Percentiles rank a stretch among this genome's conserved stretches.
Evolutionary conservation across 208 protist species (phyloP).

Genomic region (Leishmania gerbilli): DNA sequence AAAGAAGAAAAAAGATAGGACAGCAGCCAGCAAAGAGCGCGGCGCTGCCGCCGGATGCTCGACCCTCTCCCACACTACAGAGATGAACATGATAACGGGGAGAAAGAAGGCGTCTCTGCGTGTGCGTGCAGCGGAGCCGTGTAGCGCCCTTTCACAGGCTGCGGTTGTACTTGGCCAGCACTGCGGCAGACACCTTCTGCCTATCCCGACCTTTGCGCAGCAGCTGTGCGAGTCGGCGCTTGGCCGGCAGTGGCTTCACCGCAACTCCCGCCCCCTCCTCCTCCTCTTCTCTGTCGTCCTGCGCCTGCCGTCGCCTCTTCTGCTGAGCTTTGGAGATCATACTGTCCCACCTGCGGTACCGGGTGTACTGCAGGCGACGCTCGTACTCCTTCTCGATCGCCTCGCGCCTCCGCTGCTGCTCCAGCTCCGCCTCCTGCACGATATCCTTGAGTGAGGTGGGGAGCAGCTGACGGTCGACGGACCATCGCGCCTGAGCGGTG

Average conservation of each 20-base stretch:
- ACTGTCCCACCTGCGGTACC: slow-evolving; percentile 83
- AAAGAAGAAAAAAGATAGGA: background rate
- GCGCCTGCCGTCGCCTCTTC: slow-evolving; percentile 34
- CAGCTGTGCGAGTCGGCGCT: slow-evolving; percentile 63
- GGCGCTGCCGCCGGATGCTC: background rate
- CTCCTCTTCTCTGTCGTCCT: background rate
- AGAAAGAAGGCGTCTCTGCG: background rate
- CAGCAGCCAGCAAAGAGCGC: background rate
- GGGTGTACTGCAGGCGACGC: slow-evolving; percentile 52
- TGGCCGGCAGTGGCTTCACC: slow-evolving; percentile 56
- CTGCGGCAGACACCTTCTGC: slow-evolving; percentile 43
- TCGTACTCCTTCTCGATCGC: slow-evolving; percentile 72
- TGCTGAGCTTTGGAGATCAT: slow-evolving; percentile 68
- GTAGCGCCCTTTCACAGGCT: slow-evolving; percentile 35
- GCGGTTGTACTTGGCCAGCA: slow-evolving; percentile 61
- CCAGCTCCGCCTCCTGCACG: slow-evolving; percentile 64
- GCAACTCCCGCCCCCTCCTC: slow-evolving; percentile 5
- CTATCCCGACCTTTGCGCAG: slow-evolving; percentile 68
- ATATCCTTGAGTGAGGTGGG: slow-evolving; percentile 65
- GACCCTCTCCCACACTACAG: background rate
- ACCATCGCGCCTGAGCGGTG: slow-evolving; percentile 63
- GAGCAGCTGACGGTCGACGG: slow-evolving; percentile 73
- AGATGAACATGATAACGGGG: background rate
- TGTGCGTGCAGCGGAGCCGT: too few relatives aligned
- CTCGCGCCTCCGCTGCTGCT: slow-evolving; percentile 51